A percentile compares a stretch with the other conserved stretches of the same genome.
phyloP scores from a whole-genome alignment of 2,329 filamentous ascomycete species.

The Trichoderma atroviride region DNA sequence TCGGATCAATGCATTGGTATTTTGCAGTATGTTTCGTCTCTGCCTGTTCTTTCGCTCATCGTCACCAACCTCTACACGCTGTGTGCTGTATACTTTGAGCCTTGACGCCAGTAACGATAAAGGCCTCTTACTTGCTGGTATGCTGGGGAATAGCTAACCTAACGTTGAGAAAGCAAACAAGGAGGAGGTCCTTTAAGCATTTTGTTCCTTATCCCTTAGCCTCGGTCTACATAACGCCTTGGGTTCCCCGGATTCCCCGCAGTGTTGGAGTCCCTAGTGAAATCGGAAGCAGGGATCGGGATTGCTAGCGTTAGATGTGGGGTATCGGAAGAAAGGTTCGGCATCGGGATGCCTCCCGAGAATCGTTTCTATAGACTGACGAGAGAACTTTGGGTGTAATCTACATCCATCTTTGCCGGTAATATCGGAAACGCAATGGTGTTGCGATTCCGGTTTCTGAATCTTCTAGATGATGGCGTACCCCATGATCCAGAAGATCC shows the following conservation, averaged over 20 bases:
- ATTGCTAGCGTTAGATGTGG: not conserved
- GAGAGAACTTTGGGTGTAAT: not conserved
- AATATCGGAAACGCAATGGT: not conserved
- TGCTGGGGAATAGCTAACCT: too few species aligned
- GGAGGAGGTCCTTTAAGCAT: too few species aligned
- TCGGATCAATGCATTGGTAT: not conserved
- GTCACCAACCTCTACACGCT: too few species aligned
- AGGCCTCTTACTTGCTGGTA: too few species aligned
- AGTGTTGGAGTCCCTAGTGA: not conserved
- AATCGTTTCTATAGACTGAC: not conserved
- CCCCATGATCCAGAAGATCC: not conserved
- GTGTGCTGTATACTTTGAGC: too few species aligned
- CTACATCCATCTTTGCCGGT: not conserved
- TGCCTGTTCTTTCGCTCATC: too few species aligned
- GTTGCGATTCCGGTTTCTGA: not conserved
- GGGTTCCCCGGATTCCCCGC: too few species aligned
- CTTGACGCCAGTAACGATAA: too few species aligned
- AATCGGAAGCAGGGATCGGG: not conserved
- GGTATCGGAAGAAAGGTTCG: not conserved
- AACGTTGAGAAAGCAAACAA: too few species aligned
- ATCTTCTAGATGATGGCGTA: not conserved
- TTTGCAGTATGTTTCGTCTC: too few species aligned
- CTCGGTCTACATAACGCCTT: too few species aligned
- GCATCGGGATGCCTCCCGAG: not conserved
- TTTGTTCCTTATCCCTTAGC: too few species aligned